Conservation (phyloP, 352 stramenopile species). For the Peronospora destructor region DNA sequence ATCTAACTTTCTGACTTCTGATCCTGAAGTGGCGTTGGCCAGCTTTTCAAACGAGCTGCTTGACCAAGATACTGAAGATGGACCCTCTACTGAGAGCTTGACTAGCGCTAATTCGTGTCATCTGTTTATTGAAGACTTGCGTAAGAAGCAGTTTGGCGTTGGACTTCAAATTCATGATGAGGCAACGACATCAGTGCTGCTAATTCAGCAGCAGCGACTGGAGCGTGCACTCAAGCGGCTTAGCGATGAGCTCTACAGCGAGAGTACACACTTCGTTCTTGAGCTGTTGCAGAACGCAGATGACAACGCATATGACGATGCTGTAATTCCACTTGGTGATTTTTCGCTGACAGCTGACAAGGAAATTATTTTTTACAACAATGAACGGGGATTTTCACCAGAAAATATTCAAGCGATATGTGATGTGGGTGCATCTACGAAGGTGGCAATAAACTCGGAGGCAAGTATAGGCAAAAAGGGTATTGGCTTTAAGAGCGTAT, state of each 20-base stretch:
- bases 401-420: constrained; percentile 81
- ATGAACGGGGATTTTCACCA: constrained; percentile 71
- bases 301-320: constrained; percentile 59
- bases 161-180: constrained; percentile 56
- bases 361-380: constrained; percentile 78
- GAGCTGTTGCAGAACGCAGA: constrained; percentile 86
- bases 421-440: constrained; percentile 82
- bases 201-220: constrained; percentile 70
- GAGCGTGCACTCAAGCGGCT: constrained; percentile 80
- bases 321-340: constrained; percentile 41
- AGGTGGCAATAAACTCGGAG: constrained; percentile 27
- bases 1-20: constrained; percentile 4
- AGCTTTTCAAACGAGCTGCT: constrained; percentile 9
- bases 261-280: constrained; percentile 85
- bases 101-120: constrained; percentile 27
- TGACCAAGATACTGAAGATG: constrained; percentile 5
- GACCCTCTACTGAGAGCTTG: not conserved
- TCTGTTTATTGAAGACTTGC: constrained; percentile 53
- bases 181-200: constrained; percentile 47
- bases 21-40: constrained; percentile 2
- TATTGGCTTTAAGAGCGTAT: constrained; percentile 90
- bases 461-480: constrained; percentile 86
- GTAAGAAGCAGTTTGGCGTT: constrained; percentile 73
- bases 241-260: constrained; percentile 82
- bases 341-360: constrained; percentile 49